A percentile compares a stretch with the other conserved stretches of the same genome.
phyloP scores from a whole-genome alignment of 116 monocot genomes.

The Papilionanthe hybrid region DNA sequence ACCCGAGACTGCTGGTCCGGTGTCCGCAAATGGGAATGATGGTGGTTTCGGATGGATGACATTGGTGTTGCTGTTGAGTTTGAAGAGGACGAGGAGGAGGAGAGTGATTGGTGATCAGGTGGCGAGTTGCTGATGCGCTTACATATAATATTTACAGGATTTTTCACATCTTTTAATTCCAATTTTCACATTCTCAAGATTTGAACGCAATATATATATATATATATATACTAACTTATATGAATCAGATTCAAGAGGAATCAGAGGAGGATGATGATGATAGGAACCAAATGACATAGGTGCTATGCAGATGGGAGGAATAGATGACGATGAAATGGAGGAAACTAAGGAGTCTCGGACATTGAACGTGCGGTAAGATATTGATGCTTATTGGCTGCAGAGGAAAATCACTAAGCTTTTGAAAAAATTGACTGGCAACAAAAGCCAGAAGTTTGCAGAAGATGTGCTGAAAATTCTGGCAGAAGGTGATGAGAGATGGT shows the following conservation, averaged over 20 bases:
- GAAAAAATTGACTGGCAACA: slow-evolving; percentile 80
- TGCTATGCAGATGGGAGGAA: slow-evolving; percentile 94
- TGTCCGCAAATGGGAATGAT: slow-evolving; percentile 46
- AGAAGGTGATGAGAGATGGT: slow-evolving; percentile 85
- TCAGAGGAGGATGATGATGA: slow-evolving; percentile 75
- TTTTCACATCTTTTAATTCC: not conserved
- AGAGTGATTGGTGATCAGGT: slow-evolving; percentile 92
- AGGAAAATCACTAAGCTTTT: slow-evolving; percentile 89
- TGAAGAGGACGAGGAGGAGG: slow-evolving; percentile 94
- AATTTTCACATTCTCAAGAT: not conserved
- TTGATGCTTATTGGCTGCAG: slow-evolving; percentile 99
- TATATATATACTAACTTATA: not conserved
- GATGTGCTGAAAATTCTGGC: slow-evolving; percentile 76
- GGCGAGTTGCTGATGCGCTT: not conserved
- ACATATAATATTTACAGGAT: not conserved
- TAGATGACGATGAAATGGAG: slow-evolving; percentile 92
- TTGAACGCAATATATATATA: not conserved
- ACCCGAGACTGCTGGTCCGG: slow-evolving; percentile 28
- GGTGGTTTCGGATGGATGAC: slow-evolving; percentile 78
- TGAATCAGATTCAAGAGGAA: slow-evolving; percentile 65
- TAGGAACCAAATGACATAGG: slow-evolving; percentile 39
- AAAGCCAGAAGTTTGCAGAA: slow-evolving; percentile 82
- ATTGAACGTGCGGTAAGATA: slow-evolving; percentile 95
- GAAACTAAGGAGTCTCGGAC: slow-evolving; percentile 61
- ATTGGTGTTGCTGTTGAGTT: slow-evolving; percentile 97